Base-by-base conservation (phyloP, 306 rosid species). In the Phaseolus lunatus region DNA sequence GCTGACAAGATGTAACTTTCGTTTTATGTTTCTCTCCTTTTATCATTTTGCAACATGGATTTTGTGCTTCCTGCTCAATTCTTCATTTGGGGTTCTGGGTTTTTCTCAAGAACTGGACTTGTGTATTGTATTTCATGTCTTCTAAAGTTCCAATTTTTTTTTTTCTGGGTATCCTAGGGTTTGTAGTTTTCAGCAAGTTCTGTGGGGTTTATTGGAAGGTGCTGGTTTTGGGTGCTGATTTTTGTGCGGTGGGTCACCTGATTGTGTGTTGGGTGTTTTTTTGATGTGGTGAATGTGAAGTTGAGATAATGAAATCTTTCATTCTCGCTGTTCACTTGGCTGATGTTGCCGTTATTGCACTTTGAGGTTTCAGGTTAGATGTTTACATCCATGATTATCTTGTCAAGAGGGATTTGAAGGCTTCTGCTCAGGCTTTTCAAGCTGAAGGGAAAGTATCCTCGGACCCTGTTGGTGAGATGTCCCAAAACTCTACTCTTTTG, bases 381-480 rank as follows among this genome's bases (percentile, higher is more conserved):
- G 99, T 95, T 65, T 95, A 95, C 82, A 95, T 95, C 81, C 97
- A 95, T 37, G 99, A 95, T 88, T 95, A 95, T 67, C 80, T 95
- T 44, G 97, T 95, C 5, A 95, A 95, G 88, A 87, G 99, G 85
- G 98, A 95, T 79, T 91, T 95, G 81, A 95, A 95, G 83, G 96
- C 97, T 85, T 81, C 99, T 77, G 99, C 99, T 67, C 96, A 95
- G 84, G 99, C 99, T 67, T 95, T 95, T 81, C 97, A 90, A 82
- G 91, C 94, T 24, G 99, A 95, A 87, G 99, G 98, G 20, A 95
- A 95, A 89, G 99, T 95, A 19, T 95, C 99, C 53, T 90, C 99
- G 4, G 99, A 95, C 89, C 99, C 99, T 43, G 99, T 95, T 83
- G 99, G 99, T 95, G 76, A 83, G 98, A 84, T 81, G 44, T 65